Percentiles rank a stretch among this genome's conserved stretches.
Conservation (phyloP, 192 early-diverging fungal species). For the Geranomyces variabilis region DNA sequence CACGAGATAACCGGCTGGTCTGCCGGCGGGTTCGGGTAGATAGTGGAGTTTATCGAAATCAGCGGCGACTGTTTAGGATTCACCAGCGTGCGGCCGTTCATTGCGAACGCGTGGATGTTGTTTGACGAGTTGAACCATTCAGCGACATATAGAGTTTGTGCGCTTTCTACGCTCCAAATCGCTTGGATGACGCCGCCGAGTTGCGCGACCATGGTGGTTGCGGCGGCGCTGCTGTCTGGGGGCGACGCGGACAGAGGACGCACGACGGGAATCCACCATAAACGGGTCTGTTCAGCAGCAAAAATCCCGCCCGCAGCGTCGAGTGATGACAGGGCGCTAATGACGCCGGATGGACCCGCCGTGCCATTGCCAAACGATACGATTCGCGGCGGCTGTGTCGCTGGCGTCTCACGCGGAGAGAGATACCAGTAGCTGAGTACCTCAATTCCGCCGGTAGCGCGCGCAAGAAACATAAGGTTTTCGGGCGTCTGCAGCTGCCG, state of each 20-base stretch:
- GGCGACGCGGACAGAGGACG: constrained; percentile 18
- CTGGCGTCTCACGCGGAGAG: constrained; percentile 23
- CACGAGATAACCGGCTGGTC: constrained; percentile 26
- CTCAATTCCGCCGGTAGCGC: not conserved
- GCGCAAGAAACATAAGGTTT: constrained; percentile 25
- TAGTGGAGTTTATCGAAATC: constrained; percentile 19
- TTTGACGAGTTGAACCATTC: constrained; percentile 35
- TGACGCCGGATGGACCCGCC: not conserved
- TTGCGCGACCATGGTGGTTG: constrained; percentile 8
- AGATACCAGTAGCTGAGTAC: constrained; percentile 26
- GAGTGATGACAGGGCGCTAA: not conserved
- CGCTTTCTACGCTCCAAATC: constrained; percentile 21
- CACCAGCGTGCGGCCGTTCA: not conserved
- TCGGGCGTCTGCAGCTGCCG: constrained; percentile 21
- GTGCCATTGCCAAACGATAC: constrained; percentile 25
- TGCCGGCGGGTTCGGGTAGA: constrained; percentile 22
- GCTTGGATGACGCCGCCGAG: constrained; percentile 23
- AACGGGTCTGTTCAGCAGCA: not conserved
- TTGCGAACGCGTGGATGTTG: constrained; percentile 23
- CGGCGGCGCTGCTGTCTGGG: not conserved
- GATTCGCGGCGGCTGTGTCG: constrained; percentile 6
- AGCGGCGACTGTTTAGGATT: constrained; percentile 4
- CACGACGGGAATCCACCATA: constrained; percentile 35
- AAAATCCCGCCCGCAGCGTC: constrained; percentile 29
- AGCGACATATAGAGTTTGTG: constrained; percentile 26